These are phyloP conservation scores for Aspergillus asperescens DNA, from an alignment of 495 filamentous ascomycete species.

Conservation along the genomic window DNA sequence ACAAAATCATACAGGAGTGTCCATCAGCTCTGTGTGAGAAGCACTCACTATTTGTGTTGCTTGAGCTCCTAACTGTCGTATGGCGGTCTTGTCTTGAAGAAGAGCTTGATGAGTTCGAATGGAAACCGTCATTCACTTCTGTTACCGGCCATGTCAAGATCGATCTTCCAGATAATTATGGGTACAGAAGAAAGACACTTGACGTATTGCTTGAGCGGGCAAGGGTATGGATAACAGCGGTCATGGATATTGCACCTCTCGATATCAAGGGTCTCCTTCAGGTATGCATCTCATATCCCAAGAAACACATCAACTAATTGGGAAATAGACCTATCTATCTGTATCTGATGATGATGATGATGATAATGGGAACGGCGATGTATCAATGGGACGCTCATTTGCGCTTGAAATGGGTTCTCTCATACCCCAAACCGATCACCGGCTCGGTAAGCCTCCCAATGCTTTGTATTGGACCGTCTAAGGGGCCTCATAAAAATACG, in stretches of 20 bases:
- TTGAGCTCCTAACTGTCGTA: constrained; percentile 88
- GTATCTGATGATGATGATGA: constrained; percentile 88
- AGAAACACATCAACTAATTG: constrained; percentile 11
- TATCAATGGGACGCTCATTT: constrained; percentile 92
- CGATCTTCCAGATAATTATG: constrained; percentile 87
- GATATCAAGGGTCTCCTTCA: constrained; percentile 91
- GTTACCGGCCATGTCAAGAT: constrained; percentile 66
- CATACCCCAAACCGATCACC: constrained; percentile 84
- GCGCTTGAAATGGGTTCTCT: constrained; percentile 85
- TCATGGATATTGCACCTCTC: constrained; percentile 81
- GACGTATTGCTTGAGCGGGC: constrained; percentile 70
- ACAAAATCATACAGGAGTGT: constrained; percentile 74
- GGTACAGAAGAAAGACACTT: constrained; percentile 69
- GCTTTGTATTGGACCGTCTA: neutral
- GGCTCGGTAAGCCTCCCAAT: constrained; percentile 50
- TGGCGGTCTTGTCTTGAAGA: constrained; percentile 91
- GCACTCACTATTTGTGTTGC: constrained; percentile 80
- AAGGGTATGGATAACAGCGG: constrained; percentile 70
- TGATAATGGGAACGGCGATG: constrained; percentile 76
- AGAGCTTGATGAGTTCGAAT: constrained; percentile 90
- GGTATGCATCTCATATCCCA: constrained; percentile 20
- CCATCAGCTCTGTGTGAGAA: constrained; percentile 89
- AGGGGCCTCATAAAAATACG: neutral
- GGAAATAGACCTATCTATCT: constrained; percentile 73
- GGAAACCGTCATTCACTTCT: constrained; percentile 72